Percentiles rank a stretch among this genome's conserved stretches.
Evolutionary conservation across 805 yeast genomes (phyloP).

Genomic region (Kurtzmaniella fragi): DNA sequence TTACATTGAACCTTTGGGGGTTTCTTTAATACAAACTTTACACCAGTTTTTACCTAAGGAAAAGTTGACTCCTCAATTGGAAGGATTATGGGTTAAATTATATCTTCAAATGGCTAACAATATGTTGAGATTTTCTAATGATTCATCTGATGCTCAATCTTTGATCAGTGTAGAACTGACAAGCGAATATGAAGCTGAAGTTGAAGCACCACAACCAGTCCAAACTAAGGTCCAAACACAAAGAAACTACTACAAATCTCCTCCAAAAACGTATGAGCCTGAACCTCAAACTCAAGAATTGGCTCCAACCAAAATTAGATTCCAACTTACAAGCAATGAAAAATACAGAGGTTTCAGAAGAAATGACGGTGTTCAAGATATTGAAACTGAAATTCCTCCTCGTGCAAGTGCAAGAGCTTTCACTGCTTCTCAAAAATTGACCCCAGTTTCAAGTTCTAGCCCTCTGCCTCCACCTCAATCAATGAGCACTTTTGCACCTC

Average conservation of each 20-base stretch:
- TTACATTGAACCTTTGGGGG: constrained; percentile 41
- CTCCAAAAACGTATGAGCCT: constrained; percentile 6
- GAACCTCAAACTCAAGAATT: constrained; percentile 4
- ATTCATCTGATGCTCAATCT: constrained; percentile 20
- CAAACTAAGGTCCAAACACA: constrained; percentile 10
- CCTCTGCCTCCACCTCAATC: constrained; percentile 8
- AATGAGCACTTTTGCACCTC: no score
- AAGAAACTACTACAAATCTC: neutral
- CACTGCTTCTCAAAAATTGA: neutral
- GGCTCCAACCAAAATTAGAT: constrained; percentile 7
- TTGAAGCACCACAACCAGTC: constrained; percentile 20
- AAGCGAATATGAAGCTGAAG: constrained; percentile 5
- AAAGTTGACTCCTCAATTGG: constrained; percentile 25
- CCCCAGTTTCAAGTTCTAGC: constrained; percentile 5
- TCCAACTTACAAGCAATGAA: constrained; percentile 24
- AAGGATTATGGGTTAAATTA: constrained; percentile 35
- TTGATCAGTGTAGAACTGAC: constrained; percentile 10
- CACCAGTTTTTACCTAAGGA: constrained; percentile 30
- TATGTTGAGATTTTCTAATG: constrained; percentile 22
- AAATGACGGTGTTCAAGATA: constrained; percentile 11
- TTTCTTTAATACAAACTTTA: constrained; percentile 32
- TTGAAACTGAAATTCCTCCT: constrained; percentile 2
- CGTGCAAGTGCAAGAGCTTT: neutral
- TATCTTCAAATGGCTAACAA: constrained; percentile 37
- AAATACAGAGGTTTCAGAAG: constrained; percentile 41